Evolutionary conservation across 2,329 filamentous ascomycete genomes (phyloP).

Genomic region (Stachybotrys chartarum): DNA sequence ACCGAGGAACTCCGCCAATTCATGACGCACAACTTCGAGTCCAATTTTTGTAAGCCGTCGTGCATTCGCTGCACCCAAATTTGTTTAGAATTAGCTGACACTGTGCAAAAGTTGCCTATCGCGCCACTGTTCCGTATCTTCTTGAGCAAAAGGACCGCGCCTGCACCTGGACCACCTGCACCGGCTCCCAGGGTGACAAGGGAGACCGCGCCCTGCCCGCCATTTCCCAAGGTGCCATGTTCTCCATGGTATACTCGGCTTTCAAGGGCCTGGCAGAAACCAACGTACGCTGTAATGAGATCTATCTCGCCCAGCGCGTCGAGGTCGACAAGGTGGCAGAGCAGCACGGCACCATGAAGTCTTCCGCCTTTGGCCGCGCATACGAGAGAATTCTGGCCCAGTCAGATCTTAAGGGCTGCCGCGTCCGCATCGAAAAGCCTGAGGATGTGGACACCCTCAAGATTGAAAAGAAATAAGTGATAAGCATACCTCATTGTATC

Average conservation of each 20-base stretch:
- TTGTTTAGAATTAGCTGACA: conserved; percentile 3
- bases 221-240: conserved; percentile 28
- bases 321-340: conserved; percentile 4
- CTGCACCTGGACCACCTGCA: conserved; percentile 25
- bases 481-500: too few relatives aligned
- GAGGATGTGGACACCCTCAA: too few relatives aligned
- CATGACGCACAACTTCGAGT: too few relatives aligned
- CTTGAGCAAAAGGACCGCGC: conserved; percentile 14
- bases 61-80: background rate
- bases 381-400: background rate
- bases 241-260: conserved; percentile 22
- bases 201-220: conserved; percentile 13
- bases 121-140: conserved; percentile 22
- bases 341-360: background rate
- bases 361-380: background rate
- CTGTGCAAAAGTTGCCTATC: conserved; percentile 17
- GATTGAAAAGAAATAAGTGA: too few relatives aligned
- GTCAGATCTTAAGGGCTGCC: background rate
- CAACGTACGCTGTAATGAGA: conserved; percentile 31
- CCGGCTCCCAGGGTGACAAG: conserved; percentile 18
- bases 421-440: background rate
- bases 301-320: conserved; percentile 24
- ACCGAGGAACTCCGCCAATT: too few relatives aligned
- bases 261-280: conserved; percentile 17
- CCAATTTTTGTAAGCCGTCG: too few relatives aligned